A percentile compares a stretch with the other conserved stretches of the same genome.
Evolutionary conservation across 2,329 filamentous ascomycete species (phyloP).

Genomic region (Aspergillus ustus): DNA sequence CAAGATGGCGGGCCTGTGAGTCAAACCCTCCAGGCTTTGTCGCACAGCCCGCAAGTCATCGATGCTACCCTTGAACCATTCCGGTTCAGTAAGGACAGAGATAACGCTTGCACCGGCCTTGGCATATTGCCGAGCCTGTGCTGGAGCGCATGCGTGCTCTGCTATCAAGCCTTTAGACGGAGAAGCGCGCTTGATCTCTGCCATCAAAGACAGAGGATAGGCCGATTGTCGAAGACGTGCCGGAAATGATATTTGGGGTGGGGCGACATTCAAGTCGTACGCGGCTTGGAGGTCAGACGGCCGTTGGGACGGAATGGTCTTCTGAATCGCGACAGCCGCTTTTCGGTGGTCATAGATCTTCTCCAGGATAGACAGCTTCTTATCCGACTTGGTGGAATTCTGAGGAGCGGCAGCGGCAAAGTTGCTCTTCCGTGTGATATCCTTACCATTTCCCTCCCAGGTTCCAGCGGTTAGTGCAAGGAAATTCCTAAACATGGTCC

Average conservation of each 20-base stretch:
- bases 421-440: slow-evolving; percentile 29
- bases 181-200: slow-evolving; percentile 95
- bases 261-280: slow-evolving; percentile 82
- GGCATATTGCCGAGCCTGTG: slow-evolving; percentile 89
- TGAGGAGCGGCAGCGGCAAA: slow-evolving; percentile 26
- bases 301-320: slow-evolving; percentile 81
- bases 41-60: slow-evolving; percentile 88
- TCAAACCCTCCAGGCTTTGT: slow-evolving; percentile 86
- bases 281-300: slow-evolving; percentile 82
- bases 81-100: slow-evolving; percentile 95
- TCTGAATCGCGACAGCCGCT: slow-evolving; percentile 77
- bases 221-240: slow-evolving; percentile 78
- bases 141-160: slow-evolving; percentile 81
- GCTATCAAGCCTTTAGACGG: slow-evolving; percentile 96
- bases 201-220: slow-evolving; percentile 90
- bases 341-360: slow-evolving; percentile 85
- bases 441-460: slow-evolving; percentile 76
- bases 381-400: slow-evolving; percentile 44
- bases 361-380: slow-evolving; percentile 85
- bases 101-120: slow-evolving; percentile 94
- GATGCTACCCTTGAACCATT: slow-evolving; percentile 99
- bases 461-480: slow-evolving; percentile 85
- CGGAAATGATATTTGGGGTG: slow-evolving; percentile 80
- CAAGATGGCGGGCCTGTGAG: slow-evolving; percentile 86
- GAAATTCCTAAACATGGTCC: slow-evolving; percentile 91